Evolutionary conservation across 2,329 filamentous ascomycete species (phyloP), one percentile per base, ranked within the genome.

Genomic region (Exophiala lecanii-corni): DNA sequence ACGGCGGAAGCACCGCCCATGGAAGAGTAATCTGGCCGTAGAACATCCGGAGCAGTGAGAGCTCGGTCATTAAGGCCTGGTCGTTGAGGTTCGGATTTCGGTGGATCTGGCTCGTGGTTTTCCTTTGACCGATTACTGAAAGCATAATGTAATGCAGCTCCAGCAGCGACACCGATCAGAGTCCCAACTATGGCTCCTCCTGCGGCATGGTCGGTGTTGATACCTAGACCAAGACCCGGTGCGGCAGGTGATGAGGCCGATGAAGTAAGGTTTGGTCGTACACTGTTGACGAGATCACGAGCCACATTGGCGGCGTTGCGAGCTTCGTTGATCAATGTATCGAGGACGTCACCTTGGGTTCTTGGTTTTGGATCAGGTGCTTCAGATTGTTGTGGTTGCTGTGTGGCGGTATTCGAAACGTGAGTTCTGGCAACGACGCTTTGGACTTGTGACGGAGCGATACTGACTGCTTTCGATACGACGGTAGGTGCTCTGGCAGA

Each of bases 161-260:
- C 85, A 13, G 86, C 86, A 12, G 86, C 86, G 21, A 84, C 86
- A 32, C 86, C 87, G 36, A 94, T 73, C 9, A 94, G 70, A 5
- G 85, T 84, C 5, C 87, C 85, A 34, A 92, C 73, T 31, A 89
- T 73, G 15, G 79, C 77, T 53, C 81, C 81, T 30, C 78, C 72
- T 37, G 71, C 73, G 33, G 51, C 54, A 5, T 59, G 55, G 17
- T 40, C 36, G 20, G 48, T 54, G 20, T 43, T 30, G 37, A 57
- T 59, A 38, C 57, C 60, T 61, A 62, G 13, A 55, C 51, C 19
- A 4, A 25, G 9, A 16, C 25, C 55, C 37, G 44, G 42, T 26
- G 47, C 39, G 36, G 52, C 40, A 31, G 45, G 39, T 47, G 59
- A 26, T 26, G 50, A 36, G 17, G 42, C 28, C 9, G 44, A 28